Conservation (phyloP, 2,329 filamentous ascomycete genomes). For the Fusarium falciforme region DNA sequence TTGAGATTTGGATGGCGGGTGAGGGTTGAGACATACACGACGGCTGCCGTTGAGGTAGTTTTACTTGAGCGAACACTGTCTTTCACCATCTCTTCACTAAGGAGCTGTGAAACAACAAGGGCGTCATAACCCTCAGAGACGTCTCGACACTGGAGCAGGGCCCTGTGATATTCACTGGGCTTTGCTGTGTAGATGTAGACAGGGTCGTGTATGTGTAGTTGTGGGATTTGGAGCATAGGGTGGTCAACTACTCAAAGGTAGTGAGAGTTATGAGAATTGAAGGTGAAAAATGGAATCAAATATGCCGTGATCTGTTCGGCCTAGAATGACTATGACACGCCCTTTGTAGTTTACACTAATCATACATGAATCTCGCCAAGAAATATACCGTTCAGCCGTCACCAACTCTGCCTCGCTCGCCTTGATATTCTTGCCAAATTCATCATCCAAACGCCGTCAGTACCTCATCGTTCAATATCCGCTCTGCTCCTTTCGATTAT, state of each 20-base stretch:
- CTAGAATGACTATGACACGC: constrained; percentile 2
- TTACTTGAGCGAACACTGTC: neutral
- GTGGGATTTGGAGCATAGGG: too few species aligned
- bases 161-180: neutral
- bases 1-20: neutral
- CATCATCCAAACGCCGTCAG: neutral
- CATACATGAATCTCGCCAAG: constrained; percentile 11
- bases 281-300: neutral
- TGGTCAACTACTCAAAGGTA: too few species aligned
- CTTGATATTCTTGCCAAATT: neutral
- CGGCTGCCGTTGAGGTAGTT: neutral
- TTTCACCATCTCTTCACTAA: neutral
- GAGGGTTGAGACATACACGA: neutral
- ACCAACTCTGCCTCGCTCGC: neutral
- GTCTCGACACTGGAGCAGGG: neutral
- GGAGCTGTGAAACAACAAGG: neutral
- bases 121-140: too few species aligned
- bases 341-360: constrained; percentile 24
- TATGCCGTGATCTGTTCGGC: neutral
- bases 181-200: neutral
- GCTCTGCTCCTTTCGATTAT: constrained; percentile 62
- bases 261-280: too few species aligned
- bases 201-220: neutral
- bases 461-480: constrained; percentile 56
- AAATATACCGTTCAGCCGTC: neutral